These are phyloP conservation scores for Rosa lucieae DNA, from an alignment of 306 rosid genomes.

Conservation along the genomic window DNA sequence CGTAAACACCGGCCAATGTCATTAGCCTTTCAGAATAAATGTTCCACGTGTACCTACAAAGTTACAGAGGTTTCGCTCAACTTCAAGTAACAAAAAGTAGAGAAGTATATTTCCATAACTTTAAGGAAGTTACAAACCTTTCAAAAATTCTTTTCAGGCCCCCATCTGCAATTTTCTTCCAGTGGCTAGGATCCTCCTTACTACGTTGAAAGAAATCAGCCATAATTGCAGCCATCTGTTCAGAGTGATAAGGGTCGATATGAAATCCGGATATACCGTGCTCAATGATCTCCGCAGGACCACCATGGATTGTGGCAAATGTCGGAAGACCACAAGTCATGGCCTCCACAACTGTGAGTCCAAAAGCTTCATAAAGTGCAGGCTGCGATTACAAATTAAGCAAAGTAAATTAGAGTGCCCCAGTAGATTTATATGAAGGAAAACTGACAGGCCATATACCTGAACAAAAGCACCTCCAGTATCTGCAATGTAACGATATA, in stretches of 20 bases:
- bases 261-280: constrained; percentile 84
- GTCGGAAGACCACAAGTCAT: constrained; percentile 94
- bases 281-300: constrained; percentile 97
- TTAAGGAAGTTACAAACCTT: constrained; percentile 38
- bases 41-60: constrained; percentile 85
- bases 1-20: constrained; percentile 90
- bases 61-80: constrained; percentile 14
- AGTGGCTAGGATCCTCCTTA: constrained; percentile 65
- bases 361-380: constrained; percentile 96
- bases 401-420: not conserved
- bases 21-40: constrained; percentile 87
- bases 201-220: constrained; percentile 63
- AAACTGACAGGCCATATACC: constrained; percentile 42
- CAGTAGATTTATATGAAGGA: constrained; percentile 11
- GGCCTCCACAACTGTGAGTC: constrained; percentile 96
- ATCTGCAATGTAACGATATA: constrained; percentile 89
- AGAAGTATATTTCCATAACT: not conserved
- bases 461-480: constrained; percentile 83
- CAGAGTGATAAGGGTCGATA: constrained; percentile 93
- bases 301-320: constrained; percentile 90
- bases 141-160: constrained; percentile 87
- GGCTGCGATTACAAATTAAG: constrained; percentile 56
- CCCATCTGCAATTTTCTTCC: constrained; percentile 71
- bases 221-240: constrained; percentile 51
- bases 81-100: not conserved